These are phyloP conservation scores for Talinum fruticosum DNA, from an alignment of 148 eudicot species.

Conservation along the genomic window DNA sequence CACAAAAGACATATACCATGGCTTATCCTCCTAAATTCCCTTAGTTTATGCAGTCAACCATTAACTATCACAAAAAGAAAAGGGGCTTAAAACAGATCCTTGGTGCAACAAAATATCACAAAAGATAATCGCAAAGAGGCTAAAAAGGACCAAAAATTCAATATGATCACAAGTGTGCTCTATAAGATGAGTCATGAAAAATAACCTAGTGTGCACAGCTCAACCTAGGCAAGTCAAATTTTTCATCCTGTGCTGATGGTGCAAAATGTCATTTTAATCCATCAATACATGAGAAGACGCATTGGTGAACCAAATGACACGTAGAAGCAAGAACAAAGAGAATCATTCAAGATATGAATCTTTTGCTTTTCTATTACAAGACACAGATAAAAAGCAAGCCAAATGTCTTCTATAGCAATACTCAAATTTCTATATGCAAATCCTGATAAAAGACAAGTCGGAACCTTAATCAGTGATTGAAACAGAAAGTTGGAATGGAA, in stretches of 20 bases:
- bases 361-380: neutral
- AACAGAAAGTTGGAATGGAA: neutral
- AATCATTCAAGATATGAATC: neutral
- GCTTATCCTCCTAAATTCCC: neutral
- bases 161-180: neutral
- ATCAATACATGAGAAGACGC: neutral
- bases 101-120: too few species aligned
- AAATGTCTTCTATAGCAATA: neutral
- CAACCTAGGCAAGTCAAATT: neutral
- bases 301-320: neutral
- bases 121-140: neutral
- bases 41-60: neutral
- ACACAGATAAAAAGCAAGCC: neutral
- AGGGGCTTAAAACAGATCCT: neutral
- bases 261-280: neutral
- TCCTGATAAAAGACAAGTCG: neutral
- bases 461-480: neutral
- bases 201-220: neutral
- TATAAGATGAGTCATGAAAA: neutral
- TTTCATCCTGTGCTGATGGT: neutral
- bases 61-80: neutral
- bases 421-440: neutral
- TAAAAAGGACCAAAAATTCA: neutral
- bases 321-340: constrained; percentile 10
- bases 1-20: neutral